phyloP scores from a whole-genome alignment of 2,329 filamentous ascomycete species.

The Cytospora paraplurivora region DNA sequence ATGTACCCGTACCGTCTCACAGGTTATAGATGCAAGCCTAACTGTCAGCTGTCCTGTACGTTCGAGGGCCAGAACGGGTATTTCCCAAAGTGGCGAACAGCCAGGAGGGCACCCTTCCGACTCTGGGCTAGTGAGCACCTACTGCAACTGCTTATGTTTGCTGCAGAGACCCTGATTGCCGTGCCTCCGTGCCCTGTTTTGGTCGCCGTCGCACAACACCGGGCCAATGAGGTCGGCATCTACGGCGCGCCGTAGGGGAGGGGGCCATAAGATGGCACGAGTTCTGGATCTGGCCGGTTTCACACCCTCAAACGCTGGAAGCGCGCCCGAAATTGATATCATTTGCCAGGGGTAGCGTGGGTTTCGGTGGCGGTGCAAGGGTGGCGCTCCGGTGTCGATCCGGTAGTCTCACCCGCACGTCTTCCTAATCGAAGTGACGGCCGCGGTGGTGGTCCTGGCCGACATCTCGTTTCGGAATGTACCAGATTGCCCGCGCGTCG shows the following conservation, averaged over 20 bases:
- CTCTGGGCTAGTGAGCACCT: too few species aligned
- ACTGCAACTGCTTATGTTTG: too few species aligned
- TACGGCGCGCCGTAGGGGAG: too few species aligned
- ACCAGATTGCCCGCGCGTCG: neutral
- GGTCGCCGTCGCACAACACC: too few species aligned
- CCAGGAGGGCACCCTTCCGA: too few species aligned
- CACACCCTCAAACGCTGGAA: slow-evolving; percentile 1
- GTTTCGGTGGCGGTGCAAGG: neutral
- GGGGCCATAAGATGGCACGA: neutral
- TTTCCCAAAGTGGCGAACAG: too few species aligned
- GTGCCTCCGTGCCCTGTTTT: too few species aligned
- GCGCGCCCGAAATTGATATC: neutral
- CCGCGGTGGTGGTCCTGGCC: neutral
- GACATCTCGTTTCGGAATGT: neutral
- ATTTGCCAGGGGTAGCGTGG: neutral
- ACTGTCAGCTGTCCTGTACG: too few species aligned
- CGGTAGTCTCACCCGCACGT: neutral
- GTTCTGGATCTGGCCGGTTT: neutral
- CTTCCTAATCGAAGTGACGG: neutral
- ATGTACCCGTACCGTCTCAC: neutral
- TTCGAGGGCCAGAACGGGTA: too few species aligned
- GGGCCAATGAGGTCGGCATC: too few species aligned
- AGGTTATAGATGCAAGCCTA: neutral
- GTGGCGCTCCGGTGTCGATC: neutral
- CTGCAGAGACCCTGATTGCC: too few species aligned